Conservation (phyloP, 2,329 filamentous ascomycete species). For the Westerdykella sp. region DNA sequence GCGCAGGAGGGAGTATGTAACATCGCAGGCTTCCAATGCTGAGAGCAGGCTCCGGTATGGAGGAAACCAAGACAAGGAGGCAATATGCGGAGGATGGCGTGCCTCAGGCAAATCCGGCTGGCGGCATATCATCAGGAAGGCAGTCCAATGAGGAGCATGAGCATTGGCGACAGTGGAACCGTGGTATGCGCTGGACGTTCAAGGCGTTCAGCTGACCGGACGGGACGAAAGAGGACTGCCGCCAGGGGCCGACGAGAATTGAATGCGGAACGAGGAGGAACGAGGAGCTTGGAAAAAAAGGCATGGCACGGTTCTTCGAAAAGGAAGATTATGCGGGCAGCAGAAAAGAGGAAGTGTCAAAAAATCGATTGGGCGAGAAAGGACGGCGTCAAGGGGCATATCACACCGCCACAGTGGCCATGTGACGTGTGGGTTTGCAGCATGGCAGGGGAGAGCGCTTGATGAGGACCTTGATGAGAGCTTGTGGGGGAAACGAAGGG, state of each 20-base stretch:
- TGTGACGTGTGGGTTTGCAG: conserved; percentile 16
- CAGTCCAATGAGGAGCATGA: too few species aligned
- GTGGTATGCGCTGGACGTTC: too few species aligned
- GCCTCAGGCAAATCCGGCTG: too few species aligned
- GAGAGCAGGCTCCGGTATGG: too few species aligned
- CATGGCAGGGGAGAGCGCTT: conserved; percentile 2
- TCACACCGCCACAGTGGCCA: conserved; percentile 32
- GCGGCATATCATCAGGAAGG: too few species aligned
- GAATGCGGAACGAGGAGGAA: too few species aligned
- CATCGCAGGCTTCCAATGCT: too few species aligned
- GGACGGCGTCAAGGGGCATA: conserved; percentile 9
- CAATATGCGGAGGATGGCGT: too few species aligned
- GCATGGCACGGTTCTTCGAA: not conserved
- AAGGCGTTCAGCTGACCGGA: conserved; percentile 3
- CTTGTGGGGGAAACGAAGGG: not conserved
- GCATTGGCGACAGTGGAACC: not conserved
- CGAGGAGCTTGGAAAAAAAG: too few species aligned
- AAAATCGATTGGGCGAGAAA: conserved; percentile 15
- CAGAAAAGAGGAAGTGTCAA: conserved; percentile 3
- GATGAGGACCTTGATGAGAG: too few species aligned
- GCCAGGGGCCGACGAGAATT: not conserved
- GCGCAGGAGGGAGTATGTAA: too few species aligned
- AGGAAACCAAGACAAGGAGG: too few species aligned
- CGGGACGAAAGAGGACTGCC: not conserved
- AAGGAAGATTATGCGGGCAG: conserved; percentile 2